Evolutionary conservation across 768 basidiomycete species (phyloP), one percentile per base, ranked within the genome.

Genomic region (Pisolithus microcarpus): DNA sequence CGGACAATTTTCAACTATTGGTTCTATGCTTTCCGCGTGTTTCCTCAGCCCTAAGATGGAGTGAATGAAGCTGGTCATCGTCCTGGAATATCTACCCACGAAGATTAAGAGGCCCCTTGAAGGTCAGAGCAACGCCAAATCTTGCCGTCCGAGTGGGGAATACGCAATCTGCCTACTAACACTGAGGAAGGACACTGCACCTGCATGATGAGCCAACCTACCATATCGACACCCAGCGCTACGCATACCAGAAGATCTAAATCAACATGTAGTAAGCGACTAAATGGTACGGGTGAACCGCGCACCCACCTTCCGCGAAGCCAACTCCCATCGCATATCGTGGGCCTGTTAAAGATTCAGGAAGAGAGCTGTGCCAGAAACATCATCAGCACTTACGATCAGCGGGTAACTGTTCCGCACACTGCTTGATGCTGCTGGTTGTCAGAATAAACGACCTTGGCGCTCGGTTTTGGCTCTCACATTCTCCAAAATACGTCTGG

Each of bases 321-420:
- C 91, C 91, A 39, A 94, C 79, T 1, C 91, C 92, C 91, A 95
- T 95, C 4, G 85, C 84, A 69, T 94, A 95, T 56, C 91, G 78
- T 8, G 91, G 91, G 42, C 88, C 89, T 91, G 52, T 49, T 34
- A 11, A 38, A 45, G 46, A 31, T 26, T 28, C 52, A 67, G 44
- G 63, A 46, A 48, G 44, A 38, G 39, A 36, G 31, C 28, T 19
- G 31, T 36, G 18, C 24, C 36, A 18, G 28, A 13, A 30, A 49
- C 43, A 30, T 48, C 52, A 48, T 44, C 43, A 39, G 37, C 31
- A 38, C 86, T 58, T 59, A 88, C 87, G 78, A 59, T 92, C 89
- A 64, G 75, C 72, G 3, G 91, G 91, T 5, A 94, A 72, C 59
- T 77, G 83, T 38, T 81, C 83, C 13, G 89, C 76, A 60, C 91